phyloP scores from a whole-genome alignment of 2,329 filamentous ascomycete species.

The Talaromyces sp. region DNA sequence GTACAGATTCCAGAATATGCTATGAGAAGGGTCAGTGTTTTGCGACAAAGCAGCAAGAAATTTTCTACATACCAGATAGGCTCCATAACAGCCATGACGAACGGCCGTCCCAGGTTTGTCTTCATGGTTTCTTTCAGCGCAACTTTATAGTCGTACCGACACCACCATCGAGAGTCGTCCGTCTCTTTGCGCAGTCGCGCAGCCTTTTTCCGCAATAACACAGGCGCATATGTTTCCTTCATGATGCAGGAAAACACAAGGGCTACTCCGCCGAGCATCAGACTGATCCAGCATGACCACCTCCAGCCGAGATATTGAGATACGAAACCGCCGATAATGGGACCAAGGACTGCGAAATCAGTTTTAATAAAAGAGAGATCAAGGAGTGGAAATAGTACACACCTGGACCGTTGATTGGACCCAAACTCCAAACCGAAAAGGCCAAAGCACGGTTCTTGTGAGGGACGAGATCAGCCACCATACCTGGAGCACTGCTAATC shows the following conservation, averaged over 20 bases:
- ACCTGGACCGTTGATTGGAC: constrained; percentile 71
- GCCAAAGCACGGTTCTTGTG: constrained; percentile 77
- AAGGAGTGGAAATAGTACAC: constrained; percentile 11
- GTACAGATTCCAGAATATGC: constrained; percentile 69
- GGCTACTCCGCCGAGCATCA: constrained; percentile 54
- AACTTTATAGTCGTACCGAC: constrained; percentile 68
- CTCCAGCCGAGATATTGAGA: constrained; percentile 70
- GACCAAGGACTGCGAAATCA: constrained; percentile 46
- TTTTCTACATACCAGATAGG: constrained; percentile 64
- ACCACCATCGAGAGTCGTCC: constrained; percentile 70
- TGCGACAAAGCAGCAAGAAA: neutral
- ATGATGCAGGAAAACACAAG: constrained; percentile 55
- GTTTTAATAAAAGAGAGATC: neutral
- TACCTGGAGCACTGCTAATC: constrained; percentile 21
- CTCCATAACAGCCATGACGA: constrained; percentile 71
- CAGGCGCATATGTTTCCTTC: constrained; percentile 65
- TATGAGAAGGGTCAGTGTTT: constrained; percentile 26
- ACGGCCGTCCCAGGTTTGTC: constrained; percentile 70
- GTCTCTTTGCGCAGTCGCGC: constrained; percentile 61
- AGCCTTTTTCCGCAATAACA: constrained; percentile 61
- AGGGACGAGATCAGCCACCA: constrained; percentile 17
- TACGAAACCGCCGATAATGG: constrained; percentile 75
- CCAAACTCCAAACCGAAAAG: constrained; percentile 77
- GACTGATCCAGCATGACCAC: constrained; percentile 71
- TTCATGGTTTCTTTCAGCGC: constrained; percentile 64